Evolutionary conservation across 495 filamentous ascomycete genomes (phyloP), one percentile per base, ranked within the genome.

Genomic region (Penicillium nucicola): DNA sequence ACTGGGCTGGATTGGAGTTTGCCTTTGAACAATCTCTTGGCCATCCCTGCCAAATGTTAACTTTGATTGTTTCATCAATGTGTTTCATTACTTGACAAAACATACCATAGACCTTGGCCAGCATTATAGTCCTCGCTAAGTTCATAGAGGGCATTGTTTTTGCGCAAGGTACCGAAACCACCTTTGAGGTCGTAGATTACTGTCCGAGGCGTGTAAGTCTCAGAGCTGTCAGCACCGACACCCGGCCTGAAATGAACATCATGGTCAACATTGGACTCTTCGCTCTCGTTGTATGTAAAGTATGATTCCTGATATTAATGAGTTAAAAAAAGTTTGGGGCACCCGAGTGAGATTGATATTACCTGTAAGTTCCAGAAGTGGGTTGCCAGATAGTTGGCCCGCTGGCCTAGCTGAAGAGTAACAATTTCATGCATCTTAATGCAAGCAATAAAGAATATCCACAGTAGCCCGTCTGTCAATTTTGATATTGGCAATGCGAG

Each of bases 351-450:
- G 7, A 15, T 11, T 19, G 12, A 43, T 56, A 42, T 12, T 73
- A 88, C 85, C 76, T 97, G 92, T 22, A 90, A 77, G 59, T 99
- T 99, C 95, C 95, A 99, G 65, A 96, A 97, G 73, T 99, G 93
- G 0, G 89, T 96, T n/a, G 86, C 91, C 22, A 97, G 67, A 59
- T 97, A 95, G 71, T 99, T 99, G 60, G 85, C 88, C 62, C 85
- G 84, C 58, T 96, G 89, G 33, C 93, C 93, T 45, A 97, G 81
- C 72, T 99, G 93, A 36, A 97, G 71, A 1, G 93, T 96, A 48
- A 99, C 78, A 51, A 97, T 91, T 65, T 99, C 93, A 72, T 95
- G 91, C 93, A 99, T 99, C 8, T 28, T 57, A 20, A 39, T 20
- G 33, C 14, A 45, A 45, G 32, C 28, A 23, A 48, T 18, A 17